phyloP scores from a whole-genome alignment of 163 green algal species.

The Coccomyxa subellipsoidea region DNA sequence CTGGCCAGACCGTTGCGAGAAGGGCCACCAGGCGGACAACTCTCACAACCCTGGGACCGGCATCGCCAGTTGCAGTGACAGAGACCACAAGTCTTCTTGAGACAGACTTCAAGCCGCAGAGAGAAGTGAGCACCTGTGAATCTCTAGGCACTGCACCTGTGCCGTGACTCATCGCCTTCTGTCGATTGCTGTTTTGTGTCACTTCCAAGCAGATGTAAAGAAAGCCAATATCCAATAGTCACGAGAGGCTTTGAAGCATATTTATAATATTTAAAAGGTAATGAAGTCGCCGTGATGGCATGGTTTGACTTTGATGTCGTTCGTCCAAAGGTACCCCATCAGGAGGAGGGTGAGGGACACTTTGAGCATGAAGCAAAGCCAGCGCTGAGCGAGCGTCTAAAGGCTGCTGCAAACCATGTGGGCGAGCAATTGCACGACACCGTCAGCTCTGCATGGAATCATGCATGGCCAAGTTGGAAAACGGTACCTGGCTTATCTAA shows the following conservation, averaged over 20 bases:
- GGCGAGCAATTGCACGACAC: background rate
- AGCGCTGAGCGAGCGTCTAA: background rate
- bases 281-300: no score
- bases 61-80: background rate
- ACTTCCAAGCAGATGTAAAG: background rate
- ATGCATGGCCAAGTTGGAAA: background rate
- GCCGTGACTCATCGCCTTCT: background rate
- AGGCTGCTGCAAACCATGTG: background rate
- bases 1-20: background rate
- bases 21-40: background rate
- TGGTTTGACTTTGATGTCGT: no score
- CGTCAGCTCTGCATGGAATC: background rate
- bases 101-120: background rate
- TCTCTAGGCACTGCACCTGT: background rate
- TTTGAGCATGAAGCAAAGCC: background rate
- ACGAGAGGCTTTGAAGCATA: no score
- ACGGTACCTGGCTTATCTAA: background rate
- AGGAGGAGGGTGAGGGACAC: background rate
- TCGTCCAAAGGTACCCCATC: background rate
- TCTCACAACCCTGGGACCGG: background rate
- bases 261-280: no score
- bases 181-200: background rate
- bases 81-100: background rate
- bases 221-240: no score
- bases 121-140: background rate